Evolutionary conservation across 306 rosid species (phyloP).

Genomic region (Malus domestica): DNA sequence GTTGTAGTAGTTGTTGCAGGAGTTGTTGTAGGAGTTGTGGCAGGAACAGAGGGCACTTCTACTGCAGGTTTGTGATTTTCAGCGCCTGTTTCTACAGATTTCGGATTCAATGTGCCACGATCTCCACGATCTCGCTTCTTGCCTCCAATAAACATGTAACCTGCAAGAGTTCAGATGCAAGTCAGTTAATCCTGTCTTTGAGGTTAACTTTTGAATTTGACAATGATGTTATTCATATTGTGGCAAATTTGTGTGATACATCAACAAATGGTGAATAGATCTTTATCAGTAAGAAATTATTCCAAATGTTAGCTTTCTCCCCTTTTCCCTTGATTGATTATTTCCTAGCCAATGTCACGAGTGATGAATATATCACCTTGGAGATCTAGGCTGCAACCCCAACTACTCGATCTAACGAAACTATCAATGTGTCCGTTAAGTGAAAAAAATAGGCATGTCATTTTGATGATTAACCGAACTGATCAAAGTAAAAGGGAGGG

Average conservation of each 20-base stretch:
- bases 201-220: background rate
- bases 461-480: background rate
- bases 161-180: conserved; percentile 33
- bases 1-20: conserved; percentile 13
- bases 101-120: conserved; percentile 12
- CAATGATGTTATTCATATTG: background rate
- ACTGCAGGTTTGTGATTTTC: conserved; percentile 27
- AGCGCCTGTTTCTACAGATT: conserved; percentile 21
- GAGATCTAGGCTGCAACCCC: background rate
- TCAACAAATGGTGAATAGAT: background rate
- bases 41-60: conserved; percentile 17
- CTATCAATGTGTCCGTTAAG: background rate
- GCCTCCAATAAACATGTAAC: conserved; percentile 55
- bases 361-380: background rate
- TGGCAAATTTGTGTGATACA: background rate
- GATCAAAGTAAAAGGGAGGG: background rate
- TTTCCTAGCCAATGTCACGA: background rate
- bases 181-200: conserved; percentile 14
- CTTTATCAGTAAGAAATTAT: background rate
- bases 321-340: background rate
- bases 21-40: conserved; percentile 1
- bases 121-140: conserved; percentile 47
- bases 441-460: background rate
- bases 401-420: background rate
- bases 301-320: background rate